Conservation (phyloP, 1,284 basidiomycete species). For the Calocybe gambosa region DNA sequence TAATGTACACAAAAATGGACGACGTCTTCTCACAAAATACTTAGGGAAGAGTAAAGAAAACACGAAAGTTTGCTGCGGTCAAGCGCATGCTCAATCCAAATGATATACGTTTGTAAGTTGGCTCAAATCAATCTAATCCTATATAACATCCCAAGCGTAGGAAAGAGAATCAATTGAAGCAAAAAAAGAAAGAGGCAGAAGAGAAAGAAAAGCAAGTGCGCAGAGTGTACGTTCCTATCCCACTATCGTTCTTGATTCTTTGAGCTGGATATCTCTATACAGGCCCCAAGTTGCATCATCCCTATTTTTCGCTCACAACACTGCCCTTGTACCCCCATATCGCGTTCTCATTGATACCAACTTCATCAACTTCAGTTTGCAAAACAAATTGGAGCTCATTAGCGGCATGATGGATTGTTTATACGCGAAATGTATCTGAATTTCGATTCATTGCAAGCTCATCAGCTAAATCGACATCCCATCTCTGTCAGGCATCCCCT, state of each 20-base stretch:
- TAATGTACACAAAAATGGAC: background rate
- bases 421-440: conserved; percentile 88
- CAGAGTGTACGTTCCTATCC: conserved; percentile 49
- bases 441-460: background rate
- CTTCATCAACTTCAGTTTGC: conserved; percentile 98
- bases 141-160: no score
- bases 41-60: conserved; percentile 92
- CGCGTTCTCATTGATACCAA: conserved; percentile 98
- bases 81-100: conserved; percentile 96
- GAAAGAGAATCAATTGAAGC: conserved; percentile 77
- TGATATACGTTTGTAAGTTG: conserved; percentile 85
- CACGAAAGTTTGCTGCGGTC: conserved; percentile 90
- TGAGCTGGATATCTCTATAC: conserved; percentile 18
- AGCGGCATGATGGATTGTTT: conserved; percentile 99
- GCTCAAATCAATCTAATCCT: background rate
- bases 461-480: conserved; percentile 6
- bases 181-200: conserved; percentile 72
- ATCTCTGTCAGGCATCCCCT: conserved; percentile 77
- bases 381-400: conserved; percentile 96
- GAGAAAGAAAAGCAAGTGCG: conserved; percentile 68
- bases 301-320: conserved; percentile 94
- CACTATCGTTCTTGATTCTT: conserved; percentile 12
- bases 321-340: conserved; percentile 94
- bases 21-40: conserved; percentile 4
- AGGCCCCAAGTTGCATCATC: conserved; percentile 84